phyloP scores from a whole-genome alignment of 495 filamentous ascomycete genomes.

The Xylaria scruposa region DNA sequence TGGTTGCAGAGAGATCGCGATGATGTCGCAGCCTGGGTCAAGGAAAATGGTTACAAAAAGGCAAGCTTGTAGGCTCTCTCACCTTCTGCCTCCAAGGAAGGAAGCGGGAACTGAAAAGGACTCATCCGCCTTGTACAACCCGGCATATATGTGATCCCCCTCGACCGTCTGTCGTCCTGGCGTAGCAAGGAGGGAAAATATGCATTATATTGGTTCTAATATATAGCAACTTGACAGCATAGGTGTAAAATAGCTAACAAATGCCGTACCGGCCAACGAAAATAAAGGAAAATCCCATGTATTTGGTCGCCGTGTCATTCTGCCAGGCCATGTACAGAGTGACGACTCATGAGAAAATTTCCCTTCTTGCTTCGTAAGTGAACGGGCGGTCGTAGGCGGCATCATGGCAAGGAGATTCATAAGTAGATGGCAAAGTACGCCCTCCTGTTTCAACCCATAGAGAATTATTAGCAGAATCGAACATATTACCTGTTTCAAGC shows the following conservation, averaged over 20 bases:
- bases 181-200: neutral
- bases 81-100: neutral
- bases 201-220: slow-evolving; percentile 6
- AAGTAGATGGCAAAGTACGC: too few species aligned
- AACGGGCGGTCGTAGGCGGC: too few species aligned
- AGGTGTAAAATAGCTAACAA: neutral
- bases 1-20: slow-evolving; percentile 64
- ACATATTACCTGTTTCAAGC: too few species aligned
- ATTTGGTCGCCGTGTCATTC: neutral
- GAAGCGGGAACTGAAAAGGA: neutral
- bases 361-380: neutral
- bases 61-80: slow-evolving; percentile 5
- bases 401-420: too few species aligned
- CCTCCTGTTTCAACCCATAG: too few species aligned
- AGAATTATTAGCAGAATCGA: too few species aligned
- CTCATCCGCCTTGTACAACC: neutral
- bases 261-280: neutral
- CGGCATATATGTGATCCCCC: neutral
- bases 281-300: neutral
- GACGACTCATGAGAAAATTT: neutral
- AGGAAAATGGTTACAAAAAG: slow-evolving; percentile 43
- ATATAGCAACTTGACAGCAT: neutral
- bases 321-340: neutral
- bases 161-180: neutral
- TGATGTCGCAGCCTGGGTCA: slow-evolving; percentile 63